These are phyloP conservation scores for Pyricularia pennisetigena DNA, from an alignment of 2,329 filamentous ascomycete species.

Conservation along the genomic window DNA sequence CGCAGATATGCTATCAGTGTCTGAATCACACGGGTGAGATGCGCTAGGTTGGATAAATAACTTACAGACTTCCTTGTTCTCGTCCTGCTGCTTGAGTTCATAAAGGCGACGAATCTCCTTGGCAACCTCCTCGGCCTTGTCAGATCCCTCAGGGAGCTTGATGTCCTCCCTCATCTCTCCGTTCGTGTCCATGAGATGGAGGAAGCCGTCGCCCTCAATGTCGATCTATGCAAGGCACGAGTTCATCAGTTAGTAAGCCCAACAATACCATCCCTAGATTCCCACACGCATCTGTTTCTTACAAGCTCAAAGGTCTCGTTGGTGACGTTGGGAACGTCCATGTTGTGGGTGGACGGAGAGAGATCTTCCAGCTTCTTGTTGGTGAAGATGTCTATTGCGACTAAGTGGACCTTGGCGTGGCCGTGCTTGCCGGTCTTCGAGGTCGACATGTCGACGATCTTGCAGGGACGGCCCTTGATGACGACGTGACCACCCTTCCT, in stretches of 20 bases:
- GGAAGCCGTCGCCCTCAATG: conserved; percentile 87
- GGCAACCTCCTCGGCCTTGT: conserved; percentile 51
- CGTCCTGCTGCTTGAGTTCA: conserved; percentile 56
- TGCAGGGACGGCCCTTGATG: conserved; percentile 98
- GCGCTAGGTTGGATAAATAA: conserved; percentile 15
- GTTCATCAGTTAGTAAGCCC: background rate
- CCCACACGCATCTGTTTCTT: conserved; percentile 29
- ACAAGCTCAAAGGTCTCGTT: conserved; percentile 92
- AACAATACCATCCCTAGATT: background rate
- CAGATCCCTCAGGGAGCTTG: conserved; percentile 68
- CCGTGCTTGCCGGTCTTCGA: conserved; percentile 99
- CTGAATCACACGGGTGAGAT: background rate
- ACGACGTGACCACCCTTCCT: conserved; percentile 98
- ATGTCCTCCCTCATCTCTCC: conserved; percentile 92
- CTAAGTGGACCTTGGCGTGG: conserved; percentile 99
- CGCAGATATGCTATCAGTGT: conserved; percentile 13
- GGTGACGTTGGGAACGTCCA: conserved; percentile 91
- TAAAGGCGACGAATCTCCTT: conserved; percentile 79
- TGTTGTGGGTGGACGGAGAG: conserved; percentile 94
- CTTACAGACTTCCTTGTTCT: conserved; percentile 72
- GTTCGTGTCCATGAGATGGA: conserved; percentile 83
- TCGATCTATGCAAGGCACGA: conserved; percentile 54
- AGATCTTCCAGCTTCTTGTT: conserved; percentile 99
- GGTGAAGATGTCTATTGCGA: conserved; percentile 98
- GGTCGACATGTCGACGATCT: conserved; percentile 99